Conservation (phyloP, 2,329 filamentous ascomycete genomes). For the Didymella keratinophila region DNA sequence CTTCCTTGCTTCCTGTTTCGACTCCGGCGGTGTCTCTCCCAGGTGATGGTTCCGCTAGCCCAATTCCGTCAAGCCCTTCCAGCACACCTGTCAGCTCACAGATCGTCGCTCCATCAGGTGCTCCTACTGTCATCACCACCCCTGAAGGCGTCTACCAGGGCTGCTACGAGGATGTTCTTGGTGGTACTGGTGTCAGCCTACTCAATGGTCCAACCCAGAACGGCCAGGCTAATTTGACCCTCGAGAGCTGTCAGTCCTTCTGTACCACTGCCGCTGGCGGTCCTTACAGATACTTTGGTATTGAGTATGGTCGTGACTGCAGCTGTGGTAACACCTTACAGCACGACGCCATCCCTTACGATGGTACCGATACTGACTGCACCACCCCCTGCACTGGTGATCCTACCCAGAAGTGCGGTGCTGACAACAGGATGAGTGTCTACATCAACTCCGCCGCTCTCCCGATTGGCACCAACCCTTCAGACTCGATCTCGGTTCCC, state of each 20-base stretch:
- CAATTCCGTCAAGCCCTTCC: background rate
- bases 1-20: background rate
- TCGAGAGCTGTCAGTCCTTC: conserved; percentile 8
- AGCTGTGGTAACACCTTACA: conserved; percentile 14
- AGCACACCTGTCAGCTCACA: background rate
- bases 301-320: conserved; percentile 15
- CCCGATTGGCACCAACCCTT: background rate
- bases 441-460: background rate
- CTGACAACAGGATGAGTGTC: background rate
- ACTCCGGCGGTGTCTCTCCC: background rate
- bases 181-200: background rate
- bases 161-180: conserved; percentile 2
- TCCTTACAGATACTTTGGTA: conserved; percentile 23
- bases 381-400: background rate
- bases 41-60: background rate
- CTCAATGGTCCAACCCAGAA: conserved; percentile 1
- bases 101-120: background rate
- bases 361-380: background rate
- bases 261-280: conserved; percentile 5
- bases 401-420: conserved; percentile 7
- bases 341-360: background rate
- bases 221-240: background rate
- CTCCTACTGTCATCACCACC: background rate
- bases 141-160: background rate
- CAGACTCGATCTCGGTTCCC: background rate